Base-by-base conservation (phyloP, 2,329 filamentous ascomycete genomes). In the Alternaria tenuissima region DNA sequence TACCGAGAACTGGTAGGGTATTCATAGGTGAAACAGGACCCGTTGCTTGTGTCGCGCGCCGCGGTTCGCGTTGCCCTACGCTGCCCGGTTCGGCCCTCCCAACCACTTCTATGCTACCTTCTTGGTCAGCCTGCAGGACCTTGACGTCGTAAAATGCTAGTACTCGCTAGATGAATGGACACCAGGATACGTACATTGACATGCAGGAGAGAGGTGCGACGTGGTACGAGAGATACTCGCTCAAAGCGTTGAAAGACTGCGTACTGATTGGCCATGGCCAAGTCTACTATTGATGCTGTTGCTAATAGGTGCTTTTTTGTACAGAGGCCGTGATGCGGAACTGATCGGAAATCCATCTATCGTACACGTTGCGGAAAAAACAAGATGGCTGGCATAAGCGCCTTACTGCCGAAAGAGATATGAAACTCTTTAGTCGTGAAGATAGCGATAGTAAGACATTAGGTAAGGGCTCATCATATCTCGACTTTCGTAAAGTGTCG, bases 381-480 rank as follows among this genome's bases (percentile, higher is more conserved):
- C 52, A 51, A 56, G 20, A 49, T 62, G 65, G 57, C 58, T 59
- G 46, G 56, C 48, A 49, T 41, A 53, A 52, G 58, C 42, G 41
- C 43, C 59, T 38, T 38, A 20, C 48, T 55, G 61, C 55, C 56
- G 53, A 42, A 60, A 57, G 55, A 49, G 48, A 58, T 53, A 55
- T 47, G 46, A 52, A 59, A 62, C 57, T 66, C 69, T 70, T 62
- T 56, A 71, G 67, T 76, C 74, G 67, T 77, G 58, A 68, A 72
- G 63, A 68, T 71, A 72, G 59, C 62, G 67, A 74, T 73, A 73
- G 70, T 69, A 71, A 71, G 69, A 78, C 76, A 78, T 78, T 78
- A 78, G 58, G 64, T 68, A 70, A 67, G 38, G 62, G 67, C 68
- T 74, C 68, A 68, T 75, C 68, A 70, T 63, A 72, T 73, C 66